Evolutionary conservation across 768 basidiomycete species (phyloP).

Genomic region (Hypholoma fasciculare): DNA sequence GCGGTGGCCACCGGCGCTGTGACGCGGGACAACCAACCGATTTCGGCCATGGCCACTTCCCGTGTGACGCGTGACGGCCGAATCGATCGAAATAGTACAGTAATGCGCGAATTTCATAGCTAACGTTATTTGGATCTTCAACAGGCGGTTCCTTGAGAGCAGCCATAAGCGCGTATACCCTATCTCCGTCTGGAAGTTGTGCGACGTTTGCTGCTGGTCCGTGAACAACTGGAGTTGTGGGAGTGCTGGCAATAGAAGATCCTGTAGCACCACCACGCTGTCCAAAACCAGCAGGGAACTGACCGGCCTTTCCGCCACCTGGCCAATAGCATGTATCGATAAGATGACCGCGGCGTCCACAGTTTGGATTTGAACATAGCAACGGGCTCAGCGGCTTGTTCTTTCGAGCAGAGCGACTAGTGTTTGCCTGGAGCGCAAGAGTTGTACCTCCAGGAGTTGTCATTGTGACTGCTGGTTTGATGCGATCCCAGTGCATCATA

Average conservation of each 20-base stretch:
- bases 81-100: too few species aligned
- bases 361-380: slow-evolving; percentile 20
- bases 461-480: not conserved
- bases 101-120: not conserved
- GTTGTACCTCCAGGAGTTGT: not conserved
- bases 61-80: too few species aligned
- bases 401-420: not conserved
- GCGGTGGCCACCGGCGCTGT: too few species aligned
- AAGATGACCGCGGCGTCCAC: slow-evolving; percentile 22
- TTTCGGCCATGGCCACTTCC: too few species aligned
- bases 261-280: slow-evolving; percentile 1
- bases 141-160: not conserved
- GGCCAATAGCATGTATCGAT: slow-evolving; percentile 29
- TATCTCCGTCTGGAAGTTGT: not conserved
- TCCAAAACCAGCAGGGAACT: slow-evolving; percentile 25
- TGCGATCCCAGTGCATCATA: slow-evolving; percentile 2
- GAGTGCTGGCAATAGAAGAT: not conserved
- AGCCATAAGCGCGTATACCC: not conserved
- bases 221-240: not conserved
- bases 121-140: not conserved
- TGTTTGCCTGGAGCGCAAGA: not conserved
- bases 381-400: not conserved
- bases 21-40: too few species aligned
- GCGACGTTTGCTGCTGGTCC: not conserved
- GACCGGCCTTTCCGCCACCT: slow-evolving; percentile 34